A percentile compares a stretch with the other conserved stretches of the same genome.
Conservation (phyloP, 2,329 filamentous ascomycete species). For the Sordariomycetes sp. region DNA sequence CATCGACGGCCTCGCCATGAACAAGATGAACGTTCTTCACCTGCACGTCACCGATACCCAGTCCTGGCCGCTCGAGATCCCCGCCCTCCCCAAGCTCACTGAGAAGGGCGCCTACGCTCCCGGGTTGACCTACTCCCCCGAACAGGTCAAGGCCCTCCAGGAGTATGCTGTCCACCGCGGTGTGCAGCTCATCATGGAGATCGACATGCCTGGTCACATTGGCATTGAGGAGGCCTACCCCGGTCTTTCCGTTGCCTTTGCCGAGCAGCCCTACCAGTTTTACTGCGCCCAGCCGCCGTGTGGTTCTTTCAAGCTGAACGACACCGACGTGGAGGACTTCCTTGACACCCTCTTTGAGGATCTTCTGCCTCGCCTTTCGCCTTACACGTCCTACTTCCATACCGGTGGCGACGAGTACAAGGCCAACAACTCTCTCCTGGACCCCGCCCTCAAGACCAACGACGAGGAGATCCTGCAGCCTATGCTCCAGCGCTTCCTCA, state of each 20-base stretch:
- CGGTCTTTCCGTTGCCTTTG: constrained; percentile 44
- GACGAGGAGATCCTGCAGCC: constrained; percentile 56
- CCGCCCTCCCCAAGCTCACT: constrained; percentile 59
- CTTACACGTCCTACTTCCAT: constrained; percentile 71
- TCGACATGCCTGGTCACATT: constrained; percentile 53
- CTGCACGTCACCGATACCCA: constrained; percentile 77
- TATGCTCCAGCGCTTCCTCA: constrained; percentile 69
- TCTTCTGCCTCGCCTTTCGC: constrained; percentile 59
- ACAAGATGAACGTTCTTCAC: constrained; percentile 77
- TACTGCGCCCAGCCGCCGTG: constrained; percentile 57
- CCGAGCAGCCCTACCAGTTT: constrained; percentile 44
- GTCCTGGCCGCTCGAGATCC: constrained; percentile 78
- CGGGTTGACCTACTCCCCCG: constrained; percentile 57
- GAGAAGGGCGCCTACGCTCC: constrained; percentile 64
- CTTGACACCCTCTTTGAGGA: constrained; percentile 66
- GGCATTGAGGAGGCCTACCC: constrained; percentile 47
- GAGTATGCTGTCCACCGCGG: constrained; percentile 56
- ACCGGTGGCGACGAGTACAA: constrained; percentile 86
- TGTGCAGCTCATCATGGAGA: constrained; percentile 51
- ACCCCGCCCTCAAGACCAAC: constrained; percentile 63
- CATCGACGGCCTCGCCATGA: constrained; percentile 68
- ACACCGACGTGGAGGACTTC: constrained; percentile 59
- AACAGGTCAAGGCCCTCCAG: constrained; percentile 58
- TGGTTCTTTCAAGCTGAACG: constrained; percentile 69
- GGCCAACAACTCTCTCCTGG: constrained; percentile 53